A percentile compares a stretch with the other conserved stretches of the same genome.
Evolutionary conservation across 108 stramenopile genomes (phyloP).

Genomic region (Stephanodiscus minutulus): DNA sequence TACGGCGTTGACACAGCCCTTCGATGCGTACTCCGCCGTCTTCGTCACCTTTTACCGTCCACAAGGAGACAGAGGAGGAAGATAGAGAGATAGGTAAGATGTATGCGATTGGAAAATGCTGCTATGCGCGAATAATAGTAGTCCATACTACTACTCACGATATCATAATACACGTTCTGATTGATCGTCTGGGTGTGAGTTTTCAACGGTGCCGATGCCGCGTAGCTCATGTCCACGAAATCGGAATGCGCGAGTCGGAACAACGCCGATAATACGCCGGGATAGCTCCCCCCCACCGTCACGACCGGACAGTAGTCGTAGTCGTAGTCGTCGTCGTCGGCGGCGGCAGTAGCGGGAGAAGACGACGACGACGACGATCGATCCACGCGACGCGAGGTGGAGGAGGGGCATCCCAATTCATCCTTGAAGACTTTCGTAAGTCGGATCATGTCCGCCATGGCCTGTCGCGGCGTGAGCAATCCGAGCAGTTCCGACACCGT

Average conservation of each 20-base stretch:
- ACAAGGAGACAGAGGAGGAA: too few species aligned
- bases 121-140: too few species aligned
- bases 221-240: slow-evolving; percentile 71
- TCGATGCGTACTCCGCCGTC: slow-evolving; percentile 57
- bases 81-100: too few species aligned
- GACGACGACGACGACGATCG: slow-evolving; percentile 36
- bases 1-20: slow-evolving; percentile 62
- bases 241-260: slow-evolving; percentile 66
- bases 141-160: too few species aligned
- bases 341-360: too few species aligned
- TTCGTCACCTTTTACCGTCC: slow-evolving; percentile 10
- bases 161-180: slow-evolving; percentile 68
- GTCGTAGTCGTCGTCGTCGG: too few species aligned
- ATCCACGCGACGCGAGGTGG: too few species aligned
- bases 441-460: slow-evolving; percentile 50
- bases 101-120: too few species aligned
- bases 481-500: slow-evolving; percentile 28
- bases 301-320: slow-evolving; percentile 83
- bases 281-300: slow-evolving; percentile 76
- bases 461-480: slow-evolving; percentile 68
- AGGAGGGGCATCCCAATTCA: slow-evolving; percentile 48
- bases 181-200: slow-evolving; percentile 62
- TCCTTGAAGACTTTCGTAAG: slow-evolving; percentile 31
- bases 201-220: slow-evolving; percentile 66
- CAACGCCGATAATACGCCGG: slow-evolving; percentile 76